Evolutionary conservation across 1,284 basidiomycete genomes (phyloP), one percentile per base, ranked within the genome.

Genomic region (Moesziomyces globuligerus): DNA sequence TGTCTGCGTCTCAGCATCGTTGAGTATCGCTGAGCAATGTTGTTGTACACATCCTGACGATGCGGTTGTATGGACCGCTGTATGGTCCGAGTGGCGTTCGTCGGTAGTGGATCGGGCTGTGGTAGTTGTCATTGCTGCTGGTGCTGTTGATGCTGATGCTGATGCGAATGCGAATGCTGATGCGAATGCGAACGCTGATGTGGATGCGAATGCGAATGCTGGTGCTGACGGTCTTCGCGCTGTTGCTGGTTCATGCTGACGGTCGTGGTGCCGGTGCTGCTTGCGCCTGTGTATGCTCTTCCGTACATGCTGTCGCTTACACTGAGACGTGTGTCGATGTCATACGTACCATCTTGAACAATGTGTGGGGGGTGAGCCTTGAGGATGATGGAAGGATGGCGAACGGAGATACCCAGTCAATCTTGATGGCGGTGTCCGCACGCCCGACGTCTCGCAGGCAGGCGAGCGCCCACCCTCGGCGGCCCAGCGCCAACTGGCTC

Each of bases 331-430:
- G 18, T 41, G 34, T 32, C 17, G 46, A 26, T 32, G 40, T 45
- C 42, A 58, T 69, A 69, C 66, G 48, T 69, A 69, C 66, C 66
- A 69, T 69, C 66, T 69, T 69, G 66, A 62, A 43, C 41, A 52
- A 32, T 53, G 48, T 58, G 47, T 57, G 45, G 51, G 43, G 47
- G 59, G 54, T 69, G 66, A 69, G 66, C 59, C 66, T 69, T 69
- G 66, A 69, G 59, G 58, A 68, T 68, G 66, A 69, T 69, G 66
- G 66, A 55, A 69, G 59, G 59, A 69, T 58, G 59, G 66, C 59
- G 55, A 42, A 50, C 54, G 46, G 43, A 50, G 44, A 45, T 38
- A 42, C 36, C 44, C 20, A 50, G n/a, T 28, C 29, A 47, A 49
- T 38, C 46, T 66, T 20, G 53, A 51, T 41, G 49, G 48, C 53